Evolutionary conservation across 768 basidiomycete genomes (phyloP).

Genomic region (Pholiota microspora): DNA sequence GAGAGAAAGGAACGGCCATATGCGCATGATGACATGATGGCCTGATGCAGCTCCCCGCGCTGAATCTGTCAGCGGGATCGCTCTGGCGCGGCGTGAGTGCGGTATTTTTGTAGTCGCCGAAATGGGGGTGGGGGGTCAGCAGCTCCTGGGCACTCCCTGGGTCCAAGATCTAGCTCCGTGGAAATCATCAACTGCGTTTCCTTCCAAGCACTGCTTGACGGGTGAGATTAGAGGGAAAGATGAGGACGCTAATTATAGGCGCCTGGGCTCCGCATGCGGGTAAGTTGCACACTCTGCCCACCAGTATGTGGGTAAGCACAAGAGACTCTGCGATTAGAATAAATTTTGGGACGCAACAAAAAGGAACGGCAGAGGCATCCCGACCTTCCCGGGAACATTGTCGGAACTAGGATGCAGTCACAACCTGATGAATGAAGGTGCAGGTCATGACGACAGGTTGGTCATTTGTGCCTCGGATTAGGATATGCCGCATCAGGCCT

Average conservation of each 20-base stretch:
- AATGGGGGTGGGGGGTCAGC: constrained; percentile 2
- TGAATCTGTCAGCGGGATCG: neutral
- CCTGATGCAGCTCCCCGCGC: neutral
- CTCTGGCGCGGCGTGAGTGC: constrained; percentile 6
- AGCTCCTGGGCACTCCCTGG: constrained; percentile 3
- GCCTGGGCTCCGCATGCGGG: neutral
- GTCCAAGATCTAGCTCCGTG: constrained; percentile 9
- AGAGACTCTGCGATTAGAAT: neutral
- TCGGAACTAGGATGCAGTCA: constrained; percentile 13
- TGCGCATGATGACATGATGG: constrained; percentile 1
- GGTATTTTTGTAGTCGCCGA: neutral
- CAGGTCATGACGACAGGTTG: constrained; percentile 17
- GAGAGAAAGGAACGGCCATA: neutral
- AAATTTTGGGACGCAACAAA: neutral
- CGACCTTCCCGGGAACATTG: constrained; percentile 21
- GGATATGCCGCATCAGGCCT: neutral
- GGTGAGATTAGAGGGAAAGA: constrained; percentile 1
- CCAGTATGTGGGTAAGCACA: neutral
- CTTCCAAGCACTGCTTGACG: constrained; percentile 1
- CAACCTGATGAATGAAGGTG: constrained; percentile 14
- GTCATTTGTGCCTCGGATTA: neutral
- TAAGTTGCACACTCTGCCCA: neutral
- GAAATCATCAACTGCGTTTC: constrained; percentile 1
- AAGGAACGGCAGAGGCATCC: constrained; percentile 6
- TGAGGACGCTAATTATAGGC: neutral